Evolutionary conservation across 2,329 filamentous ascomycete genomes (phyloP).

Genomic region (Microsporum canis): DNA sequence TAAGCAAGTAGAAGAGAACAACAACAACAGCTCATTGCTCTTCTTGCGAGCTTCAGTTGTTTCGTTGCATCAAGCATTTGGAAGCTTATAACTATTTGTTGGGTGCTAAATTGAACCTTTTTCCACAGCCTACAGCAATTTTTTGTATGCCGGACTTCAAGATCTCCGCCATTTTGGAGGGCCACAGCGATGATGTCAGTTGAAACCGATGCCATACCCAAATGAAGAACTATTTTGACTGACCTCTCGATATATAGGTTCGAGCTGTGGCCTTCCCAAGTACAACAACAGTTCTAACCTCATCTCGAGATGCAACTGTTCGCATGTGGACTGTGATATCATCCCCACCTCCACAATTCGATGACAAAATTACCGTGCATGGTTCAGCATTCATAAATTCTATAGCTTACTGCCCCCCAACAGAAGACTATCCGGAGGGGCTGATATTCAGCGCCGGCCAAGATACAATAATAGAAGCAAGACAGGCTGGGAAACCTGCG

Average conservation of each 20-base stretch:
- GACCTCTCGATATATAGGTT: constrained; percentile 47
- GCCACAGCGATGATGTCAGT: constrained; percentile 87
- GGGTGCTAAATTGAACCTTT: not conserved
- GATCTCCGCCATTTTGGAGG: constrained; percentile 77
- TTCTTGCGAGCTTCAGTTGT: not conserved
- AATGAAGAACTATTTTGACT: constrained; percentile 14
- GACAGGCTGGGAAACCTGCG: constrained; percentile 54
- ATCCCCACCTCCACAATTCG: constrained; percentile 57
- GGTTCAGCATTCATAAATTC: constrained; percentile 82
- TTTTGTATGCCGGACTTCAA: constrained; percentile 68
- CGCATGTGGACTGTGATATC: constrained; percentile 67
- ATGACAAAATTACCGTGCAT: constrained; percentile 65
- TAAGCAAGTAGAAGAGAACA: not conserved
- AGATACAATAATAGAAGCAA: constrained; percentile 85
- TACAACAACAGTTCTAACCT: constrained; percentile 62
- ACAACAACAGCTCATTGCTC: not conserved
- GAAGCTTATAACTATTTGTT: not conserved
- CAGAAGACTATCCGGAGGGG: constrained; percentile 58
- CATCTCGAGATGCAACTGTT: constrained; percentile 83
- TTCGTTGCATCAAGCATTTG: not conserved
- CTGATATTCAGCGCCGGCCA: constrained; percentile 79
- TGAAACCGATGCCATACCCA: constrained; percentile 8
- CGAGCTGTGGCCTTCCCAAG: constrained; percentile 71
- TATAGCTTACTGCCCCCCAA: constrained; percentile 63
- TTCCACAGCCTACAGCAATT: not conserved